These are phyloP conservation scores for Rubus parviflorus DNA, from an alignment of 306 rosid genomes.

Conservation along the genomic window DNA sequence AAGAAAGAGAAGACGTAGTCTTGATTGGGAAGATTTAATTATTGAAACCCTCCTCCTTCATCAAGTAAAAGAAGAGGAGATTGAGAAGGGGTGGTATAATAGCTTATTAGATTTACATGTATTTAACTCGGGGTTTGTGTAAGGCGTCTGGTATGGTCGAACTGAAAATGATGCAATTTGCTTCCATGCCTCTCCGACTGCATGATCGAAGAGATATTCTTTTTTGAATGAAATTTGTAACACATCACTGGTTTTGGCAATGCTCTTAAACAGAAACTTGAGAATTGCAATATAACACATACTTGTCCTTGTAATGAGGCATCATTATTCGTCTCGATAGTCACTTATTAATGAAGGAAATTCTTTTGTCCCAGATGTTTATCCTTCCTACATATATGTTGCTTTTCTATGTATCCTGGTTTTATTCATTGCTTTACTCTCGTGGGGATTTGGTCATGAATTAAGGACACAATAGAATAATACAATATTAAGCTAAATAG, in stretches of 20 bases:
- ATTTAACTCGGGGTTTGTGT: slow-evolving; percentile 47
- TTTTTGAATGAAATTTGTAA: neutral
- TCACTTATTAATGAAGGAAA: neutral
- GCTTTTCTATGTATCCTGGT: neutral
- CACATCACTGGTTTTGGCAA: neutral
- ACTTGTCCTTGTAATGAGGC: neutral
- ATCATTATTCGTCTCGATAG: neutral
- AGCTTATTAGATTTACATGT: slow-evolving; percentile 62
- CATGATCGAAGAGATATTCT: neutral
- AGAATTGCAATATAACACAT: neutral
- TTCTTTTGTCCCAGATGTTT: neutral
- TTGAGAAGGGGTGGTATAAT: slow-evolving; percentile 82
- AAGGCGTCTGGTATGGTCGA: slow-evolving; percentile 13
- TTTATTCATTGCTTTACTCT: neutral
- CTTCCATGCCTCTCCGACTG: neutral
- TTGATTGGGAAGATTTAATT: slow-evolving; percentile 84
- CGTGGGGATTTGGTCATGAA: neutral
- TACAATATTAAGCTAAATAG: too few relatives aligned
- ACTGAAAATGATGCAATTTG: neutral
- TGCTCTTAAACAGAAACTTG: neutral
- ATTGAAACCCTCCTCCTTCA: slow-evolving; percentile 79
- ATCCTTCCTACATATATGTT: neutral
- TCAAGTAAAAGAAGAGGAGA: slow-evolving; percentile 71
- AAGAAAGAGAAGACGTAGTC: slow-evolving; percentile 41
- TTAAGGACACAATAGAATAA: too few relatives aligned